Evolutionary conservation across 768 basidiomycete species (phyloP), one percentile per base, ranked within the genome.

Genomic region (Phlegmacium glaucopus): DNA sequence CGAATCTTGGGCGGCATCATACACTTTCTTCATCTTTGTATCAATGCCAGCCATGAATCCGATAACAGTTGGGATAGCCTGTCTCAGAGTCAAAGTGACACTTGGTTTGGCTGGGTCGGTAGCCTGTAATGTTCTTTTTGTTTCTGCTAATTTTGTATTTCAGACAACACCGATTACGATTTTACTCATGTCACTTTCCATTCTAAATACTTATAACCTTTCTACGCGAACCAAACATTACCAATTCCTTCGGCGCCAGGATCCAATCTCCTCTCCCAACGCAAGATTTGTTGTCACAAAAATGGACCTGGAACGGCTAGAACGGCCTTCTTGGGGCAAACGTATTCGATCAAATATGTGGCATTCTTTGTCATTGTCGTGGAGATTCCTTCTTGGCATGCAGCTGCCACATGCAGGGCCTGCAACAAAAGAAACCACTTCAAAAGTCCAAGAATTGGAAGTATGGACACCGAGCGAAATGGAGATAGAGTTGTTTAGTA

Each of bases 101-200:
- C 81, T 4, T 88, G 87, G 87, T 83, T 89, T 49, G 83, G 88
- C 65, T 92, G 90, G 90, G 90, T 89, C 45, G 53, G 75, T 62
- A 17, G 46, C 43, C 34, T 51, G 27, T 43, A 44, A 39, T 62
- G 58, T 47, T 22, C n/a, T n/a, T 15, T 8, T 35, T 37, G 35
- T 41, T 25, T 50, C 42, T 48, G 13, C 39, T 42, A 45, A 50
- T 48, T 12, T 17, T 39, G 26, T 42, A 22, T 16, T 13, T 38
- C 59, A 89, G 89, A 87, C 87, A 1, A 72, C 82, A 29, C 84
- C 83, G 4, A 69, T 83, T 47, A 78, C 83, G 1, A 60, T 79
- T 41, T 48, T 85, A 25, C 67, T 89, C 25, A 56, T 90, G 53
- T 57, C 63, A 2, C 72, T 67, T 1, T 78, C 90, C 1, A 55